These are phyloP conservation scores for Zygoascus meyerae DNA, from an alignment of 1,139 yeast genomes.

Conservation along the genomic window DNA sequence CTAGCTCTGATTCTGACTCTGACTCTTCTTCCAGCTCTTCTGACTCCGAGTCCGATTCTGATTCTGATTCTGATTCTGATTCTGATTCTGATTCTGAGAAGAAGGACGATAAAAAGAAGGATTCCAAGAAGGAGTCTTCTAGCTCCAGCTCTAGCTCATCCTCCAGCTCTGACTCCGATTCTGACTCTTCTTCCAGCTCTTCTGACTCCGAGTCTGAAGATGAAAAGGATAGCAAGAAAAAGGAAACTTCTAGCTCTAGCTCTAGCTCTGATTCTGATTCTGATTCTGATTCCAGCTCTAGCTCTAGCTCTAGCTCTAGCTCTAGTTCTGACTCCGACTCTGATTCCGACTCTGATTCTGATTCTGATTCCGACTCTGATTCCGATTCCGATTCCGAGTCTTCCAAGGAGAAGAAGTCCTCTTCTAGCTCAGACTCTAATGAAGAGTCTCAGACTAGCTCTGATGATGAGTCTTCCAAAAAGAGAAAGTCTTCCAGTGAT, in stretches of 20 bases:
- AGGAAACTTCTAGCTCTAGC: slow-evolving; percentile 29
- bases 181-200: too few species aligned
- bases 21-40: slow-evolving; percentile 19
- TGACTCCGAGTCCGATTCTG: slow-evolving; percentile 18
- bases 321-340: slow-evolving; percentile 32
- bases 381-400: slow-evolving; percentile 28
- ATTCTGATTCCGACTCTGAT: slow-evolving; percentile 20
- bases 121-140: slow-evolving; percentile 17
- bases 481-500: slow-evolving; percentile 18
- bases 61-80: slow-evolving; percentile 33
- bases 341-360: slow-evolving; percentile 23
- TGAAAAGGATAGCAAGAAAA: slow-evolving; percentile 13
- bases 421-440: slow-evolving; percentile 32
- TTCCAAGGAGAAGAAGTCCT: slow-evolving; percentile 21
- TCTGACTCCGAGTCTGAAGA: slow-evolving; percentile 27
- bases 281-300: slow-evolving; percentile 21
- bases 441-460: slow-evolving; percentile 30
- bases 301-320: slow-evolving; percentile 21
- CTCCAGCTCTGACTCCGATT: slow-evolving; percentile 30
- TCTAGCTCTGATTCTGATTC: slow-evolving; percentile 33
- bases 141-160: slow-evolving; percentile 27
- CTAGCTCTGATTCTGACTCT: slow-evolving; percentile 17
- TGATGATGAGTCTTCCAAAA: slow-evolving; percentile 6
- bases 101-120: slow-evolving; percentile 8
- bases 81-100: slow-evolving; percentile 31